A percentile compares a stretch with the other conserved stretches of the same genome.
phyloP scores from a whole-genome alignment of 208 protist species.

The Jaenimonas drosophilae region DNA sequence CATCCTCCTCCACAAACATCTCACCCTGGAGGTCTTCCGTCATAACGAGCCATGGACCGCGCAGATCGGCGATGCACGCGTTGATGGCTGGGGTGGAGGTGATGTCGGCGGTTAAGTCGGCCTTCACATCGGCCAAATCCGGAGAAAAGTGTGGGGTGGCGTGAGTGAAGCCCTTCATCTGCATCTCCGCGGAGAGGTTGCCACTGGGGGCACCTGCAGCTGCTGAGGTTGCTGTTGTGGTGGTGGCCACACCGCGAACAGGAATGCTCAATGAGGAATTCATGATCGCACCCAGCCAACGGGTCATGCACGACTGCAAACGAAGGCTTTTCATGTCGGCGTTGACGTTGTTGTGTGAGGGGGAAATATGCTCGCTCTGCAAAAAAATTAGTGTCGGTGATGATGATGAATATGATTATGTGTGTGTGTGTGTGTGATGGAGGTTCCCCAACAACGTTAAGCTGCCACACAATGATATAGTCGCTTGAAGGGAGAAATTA shows the following conservation, averaged over 20 bases:
- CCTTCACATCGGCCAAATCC: constrained; percentile 4
- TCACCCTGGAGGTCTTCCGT: constrained; percentile 80
- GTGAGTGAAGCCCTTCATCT: constrained; percentile 39
- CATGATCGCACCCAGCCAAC: no score
- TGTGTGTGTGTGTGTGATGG: no score
- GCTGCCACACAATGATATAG: no score
- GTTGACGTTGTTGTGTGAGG: no score
- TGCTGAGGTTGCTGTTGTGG: not conserved
- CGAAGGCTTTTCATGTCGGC: no score
- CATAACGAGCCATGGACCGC: constrained; percentile 84
- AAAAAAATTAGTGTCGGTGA: no score
- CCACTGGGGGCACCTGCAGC: not conserved
- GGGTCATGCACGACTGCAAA: no score
- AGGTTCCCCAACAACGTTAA: no score
- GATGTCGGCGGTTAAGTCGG: constrained; percentile 36
- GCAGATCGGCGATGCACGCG: constrained; percentile 59
- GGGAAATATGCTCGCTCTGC: no score
- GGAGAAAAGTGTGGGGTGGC: constrained; percentile 64
- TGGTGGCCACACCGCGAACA: not conserved
- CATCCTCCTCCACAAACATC: constrained; percentile 81
- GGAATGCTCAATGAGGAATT: no score
- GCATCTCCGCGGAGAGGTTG: constrained; percentile 13
- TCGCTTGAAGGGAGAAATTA: no score
- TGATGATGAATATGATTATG: no score
- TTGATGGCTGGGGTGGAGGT: constrained; percentile 36